Evolutionary conservation across 2,329 filamentous ascomycete species (phyloP).

Genomic region (Colletotrichum sp.): DNA sequence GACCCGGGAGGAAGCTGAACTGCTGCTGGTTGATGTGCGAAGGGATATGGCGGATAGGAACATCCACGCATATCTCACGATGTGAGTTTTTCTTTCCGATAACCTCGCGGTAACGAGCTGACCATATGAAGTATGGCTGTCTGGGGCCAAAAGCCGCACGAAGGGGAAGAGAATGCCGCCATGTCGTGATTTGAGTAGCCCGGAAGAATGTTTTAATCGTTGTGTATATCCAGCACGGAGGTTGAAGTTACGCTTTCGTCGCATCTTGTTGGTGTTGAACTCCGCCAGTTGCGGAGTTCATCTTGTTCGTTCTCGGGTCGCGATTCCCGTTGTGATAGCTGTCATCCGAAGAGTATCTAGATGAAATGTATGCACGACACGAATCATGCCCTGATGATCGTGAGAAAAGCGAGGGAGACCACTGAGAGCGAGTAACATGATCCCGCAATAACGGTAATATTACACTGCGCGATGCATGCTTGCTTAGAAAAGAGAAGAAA

Average conservation of each 20-base stretch:
- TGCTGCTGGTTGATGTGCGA: slow-evolving; percentile 33
- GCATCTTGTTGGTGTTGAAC: neutral
- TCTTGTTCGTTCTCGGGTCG: neutral
- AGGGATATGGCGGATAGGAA: slow-evolving; percentile 32
- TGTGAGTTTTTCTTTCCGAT: slow-evolving; percentile 23
- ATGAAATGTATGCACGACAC: neutral
- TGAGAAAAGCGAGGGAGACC: neutral
- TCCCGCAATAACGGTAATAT: neutral
- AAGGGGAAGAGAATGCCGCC: neutral
- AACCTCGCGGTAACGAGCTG: neutral
- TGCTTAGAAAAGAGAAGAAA: neutral
- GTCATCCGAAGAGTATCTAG: neutral
- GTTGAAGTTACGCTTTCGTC: neutral
- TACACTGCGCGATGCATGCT: neutral
- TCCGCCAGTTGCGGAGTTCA: neutral
- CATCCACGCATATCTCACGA: slow-evolving; percentile 36
- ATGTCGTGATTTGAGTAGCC: neutral
- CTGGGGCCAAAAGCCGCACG: slow-evolving; percentile 5
- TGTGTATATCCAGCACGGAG: neutral
- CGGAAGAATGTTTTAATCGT: neutral
- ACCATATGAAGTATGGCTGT: neutral
- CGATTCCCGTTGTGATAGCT: neutral
- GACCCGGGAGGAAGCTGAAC: slow-evolving; percentile 33
- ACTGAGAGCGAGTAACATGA: neutral
- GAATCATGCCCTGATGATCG: neutral